Evolutionary conservation across 2,329 filamentous ascomycete species (phyloP), one percentile per base, ranked within the genome.

Genomic region (Neopestalotiopsis rosae): DNA sequence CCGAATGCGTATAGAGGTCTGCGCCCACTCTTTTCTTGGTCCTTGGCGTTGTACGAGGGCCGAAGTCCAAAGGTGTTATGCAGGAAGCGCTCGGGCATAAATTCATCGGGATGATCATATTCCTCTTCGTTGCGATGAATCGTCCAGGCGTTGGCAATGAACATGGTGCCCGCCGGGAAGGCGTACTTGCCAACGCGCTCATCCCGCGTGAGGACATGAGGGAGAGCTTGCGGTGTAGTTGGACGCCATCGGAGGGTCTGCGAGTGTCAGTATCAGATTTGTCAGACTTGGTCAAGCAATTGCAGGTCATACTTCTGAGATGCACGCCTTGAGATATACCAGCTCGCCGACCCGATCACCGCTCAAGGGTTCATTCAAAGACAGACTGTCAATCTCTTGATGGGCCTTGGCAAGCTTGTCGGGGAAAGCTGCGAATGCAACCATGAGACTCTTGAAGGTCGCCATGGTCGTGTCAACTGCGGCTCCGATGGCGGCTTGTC

Each of bases 371-470:
- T 40, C 59, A 3, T 9, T 12, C 5, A 45, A 20, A 4, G 66
- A 45, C 4, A 68, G n/a, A 28, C 59, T 10, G 32, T 68, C 61
- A 5, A 64, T 20, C 24, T 68, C 61, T 13, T 57, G 28, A 13
- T 64, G 66, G 9, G 66, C 66, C 20, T 63, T 57, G 9, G 17
- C 30, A 2, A 68, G 61, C 32, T n/a, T 68, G 5, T 64, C 61
- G 14, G 66, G 61, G 20, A 56, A 45, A 9, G 66, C 66, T 7
- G 66, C 66, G 34, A 68, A 45, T 2, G 66, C 66, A 12, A 68
- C 24, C 66, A 68, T 63, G 28, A 68, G 66, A 38, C 49, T 68
- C 24, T 68, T 64, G 66, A 63, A 63, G 3, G 66, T 68, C 4
- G 59, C 61, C 42, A 63, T 9, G 1, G 66, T 68, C 13, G 66